Evolutionary conservation across 2,329 filamentous ascomycete genomes (phyloP), one percentile per base, ranked within the genome.

Genomic region (Aaosphaeria arxii): DNA sequence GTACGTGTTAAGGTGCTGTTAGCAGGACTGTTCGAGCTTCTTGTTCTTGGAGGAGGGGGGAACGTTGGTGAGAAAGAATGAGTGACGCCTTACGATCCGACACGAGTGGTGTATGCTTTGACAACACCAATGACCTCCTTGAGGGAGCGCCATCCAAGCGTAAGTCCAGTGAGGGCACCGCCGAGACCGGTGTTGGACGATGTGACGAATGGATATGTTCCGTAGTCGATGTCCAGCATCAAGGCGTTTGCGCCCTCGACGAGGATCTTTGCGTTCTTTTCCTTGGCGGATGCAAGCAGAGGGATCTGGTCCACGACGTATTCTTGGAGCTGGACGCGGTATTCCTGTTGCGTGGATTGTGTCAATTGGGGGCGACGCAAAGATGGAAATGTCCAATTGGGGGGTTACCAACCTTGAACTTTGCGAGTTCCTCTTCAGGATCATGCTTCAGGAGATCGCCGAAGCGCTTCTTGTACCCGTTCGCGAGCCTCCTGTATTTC

Each of bases 241-340:
- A 87, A 73, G 7, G 82, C 82, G 58, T 86, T 82, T 35, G 84
- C 84, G 45, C 85, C 86, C 71, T 90, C 86, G 7, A 89, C 77
- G 3, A 89, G 74, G 54, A 89, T 84, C 46, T 79, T 79, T 35
- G 74, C 75, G 35, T 82, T 78, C 47, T 73, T 72, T 47, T 80
- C 70, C 63, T 88, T 84, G 1, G 83, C 84, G 7, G 74, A 74
- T 48, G 77, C 73, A 62, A 90, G 81, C 46, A 87, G 81, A 36
- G 81, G 76, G 30, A 88, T 79, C 50, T 82, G 83, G 61, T 91
- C 87, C 51, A 89, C 76, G 51, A 84, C 79, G 56, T 82, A 87
- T 24, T 77, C 75, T 40, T 75, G 75, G 29, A 89, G 75, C 59
- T 76, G 77, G 50, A 72, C 68, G 30, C 82, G 77, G 65, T 84